These are phyloP conservation scores for Rhizophora mangle DNA, from an alignment of 345 rosid genomes.

Conservation along the genomic window DNA sequence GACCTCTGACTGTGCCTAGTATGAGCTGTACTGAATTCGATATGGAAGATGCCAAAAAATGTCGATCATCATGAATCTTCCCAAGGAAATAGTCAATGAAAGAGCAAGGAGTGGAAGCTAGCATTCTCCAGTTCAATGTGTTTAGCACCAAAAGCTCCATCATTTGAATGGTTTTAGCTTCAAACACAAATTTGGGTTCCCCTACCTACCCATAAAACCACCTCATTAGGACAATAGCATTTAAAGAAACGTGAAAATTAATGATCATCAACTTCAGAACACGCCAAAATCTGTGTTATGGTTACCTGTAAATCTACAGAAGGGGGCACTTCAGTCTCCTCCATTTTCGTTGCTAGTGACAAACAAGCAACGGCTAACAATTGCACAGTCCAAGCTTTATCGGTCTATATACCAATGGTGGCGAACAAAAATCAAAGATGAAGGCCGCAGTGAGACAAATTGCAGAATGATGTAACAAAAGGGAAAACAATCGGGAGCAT, in stretches of 20 bases:
- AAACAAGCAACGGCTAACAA: conserved; percentile 67
- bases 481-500: neutral
- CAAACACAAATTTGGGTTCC: conserved; percentile 48
- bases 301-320: conserved; percentile 39
- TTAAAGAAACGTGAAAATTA: neutral
- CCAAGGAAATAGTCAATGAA: conserved; percentile 48
- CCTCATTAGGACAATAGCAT: neutral
- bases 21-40: conserved; percentile 34
- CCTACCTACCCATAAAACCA: conserved; percentile 32
- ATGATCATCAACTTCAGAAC: conserved; percentile 1
- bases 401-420: conserved; percentile 36
- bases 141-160: conserved; percentile 63
- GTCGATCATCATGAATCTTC: conserved; percentile 36
- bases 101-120: conserved; percentile 53
- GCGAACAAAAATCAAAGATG: neutral
- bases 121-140: conserved; percentile 63
- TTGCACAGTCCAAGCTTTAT: conserved; percentile 58
- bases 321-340: conserved; percentile 1
- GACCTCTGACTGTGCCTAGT: conserved; percentile 45
- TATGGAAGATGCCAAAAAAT: neutral
- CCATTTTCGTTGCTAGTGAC: conserved; percentile 58
- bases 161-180: conserved; percentile 51
- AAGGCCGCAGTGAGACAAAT: neutral
- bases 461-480: neutral
- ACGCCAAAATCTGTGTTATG: neutral